Base-by-base conservation (phyloP, 2,329 filamentous ascomycete species). In the Aspergillus sclerotialis region DNA sequence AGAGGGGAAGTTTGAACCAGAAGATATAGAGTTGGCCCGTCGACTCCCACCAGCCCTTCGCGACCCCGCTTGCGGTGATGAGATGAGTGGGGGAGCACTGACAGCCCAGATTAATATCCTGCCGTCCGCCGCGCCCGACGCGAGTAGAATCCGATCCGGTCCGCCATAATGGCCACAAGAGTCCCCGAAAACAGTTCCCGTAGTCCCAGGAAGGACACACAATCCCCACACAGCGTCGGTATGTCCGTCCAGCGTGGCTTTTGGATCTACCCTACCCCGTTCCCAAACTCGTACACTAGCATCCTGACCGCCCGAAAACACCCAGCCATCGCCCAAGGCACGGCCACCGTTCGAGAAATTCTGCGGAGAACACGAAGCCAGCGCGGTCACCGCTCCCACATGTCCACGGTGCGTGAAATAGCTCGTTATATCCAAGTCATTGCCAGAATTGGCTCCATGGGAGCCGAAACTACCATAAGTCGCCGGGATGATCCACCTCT, bases 351-450 rank as follows among this genome's bases (percentile, higher is more conserved):
- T 93, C 6, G 86, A 84, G 57, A 95, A 94, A 53, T 85, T 92
- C 16, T 85, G 84, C 2, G 87, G 81, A 2, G 87, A 88, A 72
- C 87, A 95, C 3, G 90, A 84, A 0, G 90, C 82, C 16, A 98
- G 67, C 28, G 79, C 87, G 26, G 93, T 84, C 2, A 98, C 89
- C 2, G 88, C 79, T 3, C 92, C 90, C n/a, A 81, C 76, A 55
- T 98, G 92, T 7, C 92, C 92, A 37, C 92, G 79, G 56, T 98
- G 92, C 0, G 92, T 96, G 58, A 95, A 96, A 61, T 92, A 92
- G 44, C 88, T 89, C 19, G 80, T 80, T 7, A 96, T 88, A 55
- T 98, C 92, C 15, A 95, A 73, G 58, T 96, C 92, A 17, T 79
- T 85, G 32, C 75, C 73, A 13, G 73, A 73, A 45, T 69, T 75